Percentiles rank a stretch among this genome's conserved stretches.
Conservation (phyloP, 345 rosid genomes). For the Anastatica hierochuntica region DNA sequence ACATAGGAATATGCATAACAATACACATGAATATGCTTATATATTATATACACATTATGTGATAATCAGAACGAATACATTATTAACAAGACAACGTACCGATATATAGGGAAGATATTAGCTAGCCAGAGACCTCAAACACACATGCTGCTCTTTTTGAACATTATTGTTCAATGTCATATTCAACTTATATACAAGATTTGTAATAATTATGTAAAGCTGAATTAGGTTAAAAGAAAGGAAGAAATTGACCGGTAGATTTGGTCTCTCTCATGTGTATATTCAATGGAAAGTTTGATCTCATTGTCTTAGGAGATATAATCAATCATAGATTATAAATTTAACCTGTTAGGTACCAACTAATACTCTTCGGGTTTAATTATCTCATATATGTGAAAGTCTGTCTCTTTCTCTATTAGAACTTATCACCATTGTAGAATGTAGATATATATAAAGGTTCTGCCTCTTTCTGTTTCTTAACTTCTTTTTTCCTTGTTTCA, state of each 20-base stretch:
- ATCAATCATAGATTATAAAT: constrained; percentile 1
- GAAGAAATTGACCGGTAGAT: constrained; percentile 28
- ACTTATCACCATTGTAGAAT: not conserved
- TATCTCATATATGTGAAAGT: not conserved
- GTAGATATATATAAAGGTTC: not conserved
- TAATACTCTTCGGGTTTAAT: constrained; percentile 19
- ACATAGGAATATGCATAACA: no score
- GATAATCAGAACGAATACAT: not conserved
- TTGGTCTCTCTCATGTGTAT: constrained; percentile 20
- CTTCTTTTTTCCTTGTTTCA: not conserved
- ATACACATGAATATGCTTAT: no score
- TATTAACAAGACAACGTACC: constrained; percentile 8
- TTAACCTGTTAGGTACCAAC: constrained; percentile 26
- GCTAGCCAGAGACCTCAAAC: constrained; percentile 9
- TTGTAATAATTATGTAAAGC: not conserved
- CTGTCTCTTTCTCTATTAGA: not conserved
- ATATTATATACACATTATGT: no score
- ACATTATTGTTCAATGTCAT: not conserved
- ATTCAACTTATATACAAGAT: not conserved
- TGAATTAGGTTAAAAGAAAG: constrained; percentile 15
- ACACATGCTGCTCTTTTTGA: not conserved
- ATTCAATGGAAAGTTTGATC: constrained; percentile 12
- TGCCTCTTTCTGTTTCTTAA: not conserved
- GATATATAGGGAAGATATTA: constrained; percentile 6
- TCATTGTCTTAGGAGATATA: not conserved